Conservation (phyloP, 1,284 basidiomycete genomes). For the Porogramme epimiltina region DNA sequence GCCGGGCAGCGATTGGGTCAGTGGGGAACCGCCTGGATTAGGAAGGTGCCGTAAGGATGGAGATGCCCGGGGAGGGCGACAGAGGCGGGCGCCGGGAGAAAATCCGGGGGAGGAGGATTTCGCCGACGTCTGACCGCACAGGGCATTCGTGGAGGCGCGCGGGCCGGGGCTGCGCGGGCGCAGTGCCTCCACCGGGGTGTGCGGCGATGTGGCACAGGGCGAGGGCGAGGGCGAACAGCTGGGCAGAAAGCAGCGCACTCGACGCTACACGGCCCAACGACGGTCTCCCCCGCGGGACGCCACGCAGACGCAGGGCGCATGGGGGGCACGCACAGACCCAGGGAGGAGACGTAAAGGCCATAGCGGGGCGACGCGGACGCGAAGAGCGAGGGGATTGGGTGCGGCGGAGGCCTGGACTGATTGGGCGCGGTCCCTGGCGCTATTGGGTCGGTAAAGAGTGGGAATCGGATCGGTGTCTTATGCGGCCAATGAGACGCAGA, state of each 20-base stretch:
- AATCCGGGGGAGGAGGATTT: slow-evolving; percentile 21
- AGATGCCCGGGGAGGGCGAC: slow-evolving; percentile 14
- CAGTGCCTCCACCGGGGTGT: slow-evolving; percentile 1
- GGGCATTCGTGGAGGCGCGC: background rate
- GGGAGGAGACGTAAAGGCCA: slow-evolving; percentile 20
- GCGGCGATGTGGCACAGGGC: background rate
- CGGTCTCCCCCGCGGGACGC: background rate
- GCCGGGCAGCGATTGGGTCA: slow-evolving; percentile 8
- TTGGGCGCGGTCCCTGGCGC: slow-evolving; percentile 13
- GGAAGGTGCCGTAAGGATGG: slow-evolving; percentile 17
- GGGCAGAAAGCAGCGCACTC: background rate
- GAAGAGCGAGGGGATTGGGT: slow-evolving; percentile 17
- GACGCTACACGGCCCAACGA: background rate
- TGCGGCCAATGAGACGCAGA: slow-evolving; percentile 23
- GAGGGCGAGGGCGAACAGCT: background rate
- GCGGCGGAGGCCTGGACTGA: slow-evolving; percentile 16
- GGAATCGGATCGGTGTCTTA: slow-evolving; percentile 24
- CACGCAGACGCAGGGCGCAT: slow-evolving; percentile 7
- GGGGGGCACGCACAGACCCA: slow-evolving; percentile 4
- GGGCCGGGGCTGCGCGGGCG: slow-evolving; percentile 3
- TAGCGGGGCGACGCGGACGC: slow-evolving; percentile 12
- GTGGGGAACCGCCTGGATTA: background rate
- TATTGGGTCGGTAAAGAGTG: slow-evolving; percentile 23
- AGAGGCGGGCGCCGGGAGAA: slow-evolving; percentile 14
- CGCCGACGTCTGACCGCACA: slow-evolving; percentile 16